These are phyloP conservation scores for Physocladia obscura DNA, from an alignment of 192 early-diverging fungal species.

Conservation along the genomic window DNA sequence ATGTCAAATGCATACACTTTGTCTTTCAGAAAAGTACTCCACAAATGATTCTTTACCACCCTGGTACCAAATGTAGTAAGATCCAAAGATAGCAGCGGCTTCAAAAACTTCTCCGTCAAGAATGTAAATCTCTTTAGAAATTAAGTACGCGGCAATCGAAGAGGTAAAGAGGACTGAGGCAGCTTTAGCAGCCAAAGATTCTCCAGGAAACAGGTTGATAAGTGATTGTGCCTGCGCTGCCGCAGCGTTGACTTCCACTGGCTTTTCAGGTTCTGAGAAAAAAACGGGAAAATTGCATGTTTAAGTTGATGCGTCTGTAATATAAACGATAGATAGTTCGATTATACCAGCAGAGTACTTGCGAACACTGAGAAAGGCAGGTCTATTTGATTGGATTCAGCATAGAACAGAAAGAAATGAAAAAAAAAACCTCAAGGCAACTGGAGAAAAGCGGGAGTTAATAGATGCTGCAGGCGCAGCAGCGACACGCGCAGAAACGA, in stretches of 20 bases:
- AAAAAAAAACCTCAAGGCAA: neutral
- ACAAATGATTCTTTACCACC: slow-evolving; percentile 78
- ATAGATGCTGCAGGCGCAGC: too few relatives aligned
- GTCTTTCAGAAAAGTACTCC: slow-evolving; percentile 63
- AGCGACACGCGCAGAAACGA: too few relatives aligned
- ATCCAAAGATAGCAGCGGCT: slow-evolving; percentile 75
- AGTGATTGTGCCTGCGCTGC: slow-evolving; percentile 71
- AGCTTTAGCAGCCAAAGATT: slow-evolving; percentile 84
- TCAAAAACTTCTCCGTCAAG: slow-evolving; percentile 92
- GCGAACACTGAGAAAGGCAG: too few relatives aligned
- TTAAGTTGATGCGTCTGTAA: too few relatives aligned
- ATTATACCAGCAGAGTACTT: too few relatives aligned
- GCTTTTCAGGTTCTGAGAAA: too few relatives aligned
- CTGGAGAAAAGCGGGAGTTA: too few relatives aligned
- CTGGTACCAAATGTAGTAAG: slow-evolving; percentile 76
- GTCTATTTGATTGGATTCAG: too few relatives aligned
- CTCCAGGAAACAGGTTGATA: slow-evolving; percentile 89
- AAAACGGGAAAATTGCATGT: too few relatives aligned
- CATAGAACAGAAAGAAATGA: too few relatives aligned
- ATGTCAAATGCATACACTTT: slow-evolving; percentile 37
- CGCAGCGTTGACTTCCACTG: neutral
- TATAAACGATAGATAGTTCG: too few relatives aligned
- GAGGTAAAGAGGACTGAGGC: slow-evolving; percentile 79
- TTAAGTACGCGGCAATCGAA: slow-evolving; percentile 80
- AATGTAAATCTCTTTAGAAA: slow-evolving; percentile 98